Base-by-base conservation (phyloP, 371 early-diverging fungal species). In the Mortierella sp. region DNA sequence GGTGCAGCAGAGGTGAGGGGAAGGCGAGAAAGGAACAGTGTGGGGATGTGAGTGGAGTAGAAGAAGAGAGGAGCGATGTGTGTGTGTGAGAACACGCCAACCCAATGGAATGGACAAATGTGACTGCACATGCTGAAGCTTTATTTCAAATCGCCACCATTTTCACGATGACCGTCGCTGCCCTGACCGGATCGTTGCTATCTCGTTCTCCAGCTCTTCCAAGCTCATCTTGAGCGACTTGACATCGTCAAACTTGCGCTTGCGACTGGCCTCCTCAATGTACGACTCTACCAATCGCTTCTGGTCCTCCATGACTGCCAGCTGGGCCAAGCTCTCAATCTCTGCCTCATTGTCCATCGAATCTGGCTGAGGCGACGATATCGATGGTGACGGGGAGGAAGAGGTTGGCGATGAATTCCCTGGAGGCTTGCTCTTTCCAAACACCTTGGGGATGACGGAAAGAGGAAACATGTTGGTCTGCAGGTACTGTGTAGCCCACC, bases 401-500 rank as follows among this genome's bases (percentile, higher is more conserved):
- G 77, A 76, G n/a, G 71, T 18, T 16, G 87, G 46, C 18, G 75
- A 48, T 43, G 80, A 51, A 4, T 65, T 46, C 24, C 74, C 70
- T 38, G 60, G 24, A 46, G 35, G 79, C 75, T 48, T 76, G 18
- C 68, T 74, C 74, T 78, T 56, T 49, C 54, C 90, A 71, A 91
- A 79, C 8, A 92, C 91, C 46, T 91, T 88, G 11, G 98, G 97
- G 75, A 98, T 89, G 87, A 96, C 91, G 32, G 96, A 95, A 32
- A 98, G 90, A 18, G 97, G 95, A 46, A 97, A 91, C 97, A 97
- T 98, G 73, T 97, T 92, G 60, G 92, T 91, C 85, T 98, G 98
- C 29, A 98, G 88, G 78, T 94, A 97, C 77, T 95, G 91, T 32
- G 92, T 93, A 3, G 95, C 94, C 11, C 96, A 90, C 48, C 92